phyloP scores from a whole-genome alignment of 352 stramenopile species.

The Phytophthora quininea region DNA sequence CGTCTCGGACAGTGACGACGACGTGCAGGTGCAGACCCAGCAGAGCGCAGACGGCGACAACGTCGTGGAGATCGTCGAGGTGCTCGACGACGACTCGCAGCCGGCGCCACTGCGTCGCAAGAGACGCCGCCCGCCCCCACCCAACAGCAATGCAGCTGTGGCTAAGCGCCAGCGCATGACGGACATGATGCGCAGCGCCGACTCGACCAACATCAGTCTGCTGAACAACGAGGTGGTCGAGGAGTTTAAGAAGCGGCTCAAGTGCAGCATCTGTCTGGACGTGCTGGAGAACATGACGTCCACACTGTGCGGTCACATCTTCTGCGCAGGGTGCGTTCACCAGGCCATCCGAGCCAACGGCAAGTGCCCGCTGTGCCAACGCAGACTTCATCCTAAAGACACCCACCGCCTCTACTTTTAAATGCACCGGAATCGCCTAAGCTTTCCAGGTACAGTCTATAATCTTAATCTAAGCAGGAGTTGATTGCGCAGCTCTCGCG shows the following conservation, averaged over 20 bases:
- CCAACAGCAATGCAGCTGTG: constrained; percentile 3
- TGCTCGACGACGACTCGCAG: constrained; percentile 16
- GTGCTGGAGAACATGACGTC: constrained; percentile 82
- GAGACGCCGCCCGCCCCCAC: constrained; percentile 37
- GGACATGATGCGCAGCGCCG: constrained; percentile 53
- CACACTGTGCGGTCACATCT: constrained; percentile 82
- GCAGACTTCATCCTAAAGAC: constrained; percentile 62
- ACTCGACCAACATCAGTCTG: constrained; percentile 74
- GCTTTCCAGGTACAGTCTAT: constrained; percentile 18
- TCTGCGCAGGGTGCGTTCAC: constrained; percentile 76
- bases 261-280: constrained; percentile 87
- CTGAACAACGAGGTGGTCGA: constrained; percentile 80
- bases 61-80: constrained; percentile 65
- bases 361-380: constrained; percentile 82
- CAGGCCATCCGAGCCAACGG: constrained; percentile 67
- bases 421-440: constrained; percentile 12
- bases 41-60: constrained; percentile 43
- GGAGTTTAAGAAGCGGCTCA: constrained; percentile 75
- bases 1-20: constrained; percentile 59
- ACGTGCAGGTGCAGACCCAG: constrained; percentile 19
- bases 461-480: constrained; percentile 19
- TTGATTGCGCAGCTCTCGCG: constrained; percentile 28
- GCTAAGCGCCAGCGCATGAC: constrained; percentile 39
- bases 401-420: constrained; percentile 86
- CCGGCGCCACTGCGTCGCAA: constrained; percentile 42